Evolutionary conservation across 179 eudicot species (phyloP).

Genomic region (Heliamphora pulchella): DNA sequence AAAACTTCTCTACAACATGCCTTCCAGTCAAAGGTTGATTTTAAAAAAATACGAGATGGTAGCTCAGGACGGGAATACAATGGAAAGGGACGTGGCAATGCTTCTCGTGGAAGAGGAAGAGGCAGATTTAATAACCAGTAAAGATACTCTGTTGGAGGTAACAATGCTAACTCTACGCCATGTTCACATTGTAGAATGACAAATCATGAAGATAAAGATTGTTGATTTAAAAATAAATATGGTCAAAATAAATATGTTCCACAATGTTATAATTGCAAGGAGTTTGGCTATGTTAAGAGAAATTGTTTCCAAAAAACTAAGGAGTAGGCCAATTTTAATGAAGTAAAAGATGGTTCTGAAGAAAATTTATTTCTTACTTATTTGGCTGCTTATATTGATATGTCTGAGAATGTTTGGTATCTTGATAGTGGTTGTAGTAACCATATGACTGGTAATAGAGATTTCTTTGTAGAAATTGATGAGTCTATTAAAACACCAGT

Average conservation of each 20-base stretch:
- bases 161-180: not conserved
- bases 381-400: not conserved
- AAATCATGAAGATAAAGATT: not conserved
- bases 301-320: not conserved
- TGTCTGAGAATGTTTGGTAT: not conserved
- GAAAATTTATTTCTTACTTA: not conserved
- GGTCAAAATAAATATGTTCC: no score
- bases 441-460: not conserved
- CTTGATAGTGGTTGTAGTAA: not conserved
- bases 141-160: not conserved
- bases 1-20: not conserved
- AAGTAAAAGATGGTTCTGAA: not conserved
- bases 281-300: not conserved
- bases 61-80: not conserved
- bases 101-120: not conserved
- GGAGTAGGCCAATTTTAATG: not conserved
- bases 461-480: conserved; percentile 3
- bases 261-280: not conserved
- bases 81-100: not conserved
- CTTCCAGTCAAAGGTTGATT: not conserved
- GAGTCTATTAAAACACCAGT: not conserved
- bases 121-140: not conserved
- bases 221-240: not conserved
- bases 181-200: not conserved
- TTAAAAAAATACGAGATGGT: not conserved